Evolutionary conservation across 1,284 basidiomycete species (phyloP).

Genomic region (Ustilago lituana): DNA sequence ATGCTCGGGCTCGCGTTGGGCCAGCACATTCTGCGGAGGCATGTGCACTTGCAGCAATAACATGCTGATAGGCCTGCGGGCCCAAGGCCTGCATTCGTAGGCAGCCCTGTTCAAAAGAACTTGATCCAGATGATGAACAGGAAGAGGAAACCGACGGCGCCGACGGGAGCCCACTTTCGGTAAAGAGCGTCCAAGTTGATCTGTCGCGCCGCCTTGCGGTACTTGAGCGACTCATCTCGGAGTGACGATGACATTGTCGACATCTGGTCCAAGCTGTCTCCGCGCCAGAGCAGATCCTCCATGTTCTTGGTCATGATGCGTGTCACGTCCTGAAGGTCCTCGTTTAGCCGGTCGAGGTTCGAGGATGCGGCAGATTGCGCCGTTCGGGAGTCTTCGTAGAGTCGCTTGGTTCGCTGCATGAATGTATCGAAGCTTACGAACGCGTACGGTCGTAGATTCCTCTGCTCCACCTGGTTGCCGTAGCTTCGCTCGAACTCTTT

Average conservation of each 20-base stretch:
- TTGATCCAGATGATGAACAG: slow-evolving; percentile 91
- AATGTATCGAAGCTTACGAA: slow-evolving; percentile 79
- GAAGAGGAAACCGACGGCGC: slow-evolving; percentile 69
- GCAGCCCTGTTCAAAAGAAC: slow-evolving; percentile 71
- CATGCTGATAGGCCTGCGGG: not conserved
- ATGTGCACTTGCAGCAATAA: no score
- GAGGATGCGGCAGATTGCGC: slow-evolving; percentile 76
- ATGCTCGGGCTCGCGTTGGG: no score
- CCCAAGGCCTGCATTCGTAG: not conserved
- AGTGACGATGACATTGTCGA: slow-evolving; percentile 97
- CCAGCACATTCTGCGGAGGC: no score
- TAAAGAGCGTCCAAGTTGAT: slow-evolving; percentile 93
- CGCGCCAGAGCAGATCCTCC: slow-evolving; percentile 98
- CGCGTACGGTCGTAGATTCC: slow-evolving; percentile 62
- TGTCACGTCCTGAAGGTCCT: slow-evolving; percentile 96
- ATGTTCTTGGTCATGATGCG: slow-evolving; percentile 99
- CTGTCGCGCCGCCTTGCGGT: slow-evolving; percentile 92
- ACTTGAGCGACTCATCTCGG: slow-evolving; percentile 95
- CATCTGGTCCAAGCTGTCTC: slow-evolving; percentile 94
- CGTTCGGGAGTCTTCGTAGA: slow-evolving; percentile 92
- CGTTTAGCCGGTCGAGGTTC: slow-evolving; percentile 87
- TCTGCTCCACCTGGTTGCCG: slow-evolving; percentile 59
- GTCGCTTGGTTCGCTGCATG: slow-evolving; percentile 94
- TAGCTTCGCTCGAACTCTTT: slow-evolving; percentile 80
- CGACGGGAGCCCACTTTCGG: slow-evolving; percentile 87